Percentiles rank a stretch among this genome's conserved stretches.
These are phyloP conservation scores for Lentithecium fluviatile DNA, from an alignment of 495 filamentous ascomycete genomes.

Conservation along the genomic window DNA sequence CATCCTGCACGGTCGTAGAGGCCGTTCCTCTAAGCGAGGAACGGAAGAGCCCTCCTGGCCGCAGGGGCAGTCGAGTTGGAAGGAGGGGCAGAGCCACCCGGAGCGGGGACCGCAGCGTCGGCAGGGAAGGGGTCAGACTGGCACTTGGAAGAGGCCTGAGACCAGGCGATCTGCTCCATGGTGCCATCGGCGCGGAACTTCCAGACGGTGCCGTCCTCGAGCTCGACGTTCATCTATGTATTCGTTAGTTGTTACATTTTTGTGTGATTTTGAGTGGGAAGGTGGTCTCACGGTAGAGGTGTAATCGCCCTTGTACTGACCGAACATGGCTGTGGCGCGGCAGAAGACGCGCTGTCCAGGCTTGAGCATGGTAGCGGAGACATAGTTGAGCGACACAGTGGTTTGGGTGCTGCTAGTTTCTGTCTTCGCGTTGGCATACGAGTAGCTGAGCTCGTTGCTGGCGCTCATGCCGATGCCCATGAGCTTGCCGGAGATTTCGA, in stretches of 20 bases:
- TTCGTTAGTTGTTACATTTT: background rate
- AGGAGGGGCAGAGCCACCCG: too few relatives aligned
- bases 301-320: slow-evolving; percentile 20
- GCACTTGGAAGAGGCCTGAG: slow-evolving; percentile 15
- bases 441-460: slow-evolving; percentile 9
- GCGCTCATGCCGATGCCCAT: slow-evolving; percentile 14
- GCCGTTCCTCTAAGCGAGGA: too few relatives aligned
- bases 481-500: slow-evolving; percentile 19
- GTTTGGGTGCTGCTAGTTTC: background rate
- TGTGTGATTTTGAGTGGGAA: background rate
- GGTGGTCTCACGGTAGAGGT: slow-evolving; percentile 1
- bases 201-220: slow-evolving; percentile 17
- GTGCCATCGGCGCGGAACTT: slow-evolving; percentile 6
- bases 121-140: slow-evolving; percentile 12
- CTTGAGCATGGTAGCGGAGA: slow-evolving; percentile 11
- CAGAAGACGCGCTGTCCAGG: slow-evolving; percentile 25
- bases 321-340: slow-evolving; percentile 19
- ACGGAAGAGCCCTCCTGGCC: too few relatives aligned
- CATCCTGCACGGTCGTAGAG: too few relatives aligned
- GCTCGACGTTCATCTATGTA: slow-evolving; percentile 16
- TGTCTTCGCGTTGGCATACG: slow-evolving; percentile 10
- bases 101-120: background rate
- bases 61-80: too few relatives aligned
- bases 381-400: slow-evolving; percentile 15
- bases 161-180: slow-evolving; percentile 27